Evolutionary conservation across 1,284 basidiomycete species (phyloP), one percentile per base, ranked within the genome.

Genomic region (Leccinum ponderosum): DNA sequence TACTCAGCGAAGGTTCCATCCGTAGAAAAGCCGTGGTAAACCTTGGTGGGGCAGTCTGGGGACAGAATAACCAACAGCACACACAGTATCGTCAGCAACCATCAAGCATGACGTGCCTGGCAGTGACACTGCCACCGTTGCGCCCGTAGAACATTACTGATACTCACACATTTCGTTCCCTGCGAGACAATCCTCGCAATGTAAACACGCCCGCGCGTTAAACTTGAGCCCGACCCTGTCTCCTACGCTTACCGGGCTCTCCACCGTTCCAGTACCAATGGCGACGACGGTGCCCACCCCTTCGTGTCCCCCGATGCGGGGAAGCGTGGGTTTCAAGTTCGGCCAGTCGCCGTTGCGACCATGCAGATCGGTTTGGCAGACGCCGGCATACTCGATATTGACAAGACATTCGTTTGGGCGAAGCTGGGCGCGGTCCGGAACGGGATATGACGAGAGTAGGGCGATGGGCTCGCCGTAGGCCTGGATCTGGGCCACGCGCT

Each of bases 161-260:
- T 35, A 76, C 80, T 65, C 55, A 83, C 83, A 70, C 27, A 77
- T 73, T 65, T 91, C 90, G 56, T 78, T 69, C 5, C 82, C 87
- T 62, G 69, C 75, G 58, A 80, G 78, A 72, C 89, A 91, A 76
- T 82, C 80, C 60, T 86, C 83, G 69, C 88, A 90, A 75, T 80
- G 77, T 65, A 84, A 68, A 62, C 84, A 93, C 3, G 82, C 80
- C 63, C 83, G 80, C 9, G 85, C 88, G 61, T 89, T 76, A 85
- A 87, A 89, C 69, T 93, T 93, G 72, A 93, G 77, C 3, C 91
- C 90, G 53, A 93, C 91, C 25, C 84, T 76, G 66, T 90, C 86
- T 17, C 87, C 86, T 44, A 90, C 60, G 54, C 80, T 79, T 44
- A 84, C 78, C 8, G 76, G 65, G n/a, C 79, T 80, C 22, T 77